Evolutionary conservation across 2,329 filamentous ascomycete genomes (phyloP), one percentile per base, ranked within the genome.

Genomic region (Arthrobotrys musiformis): DNA sequence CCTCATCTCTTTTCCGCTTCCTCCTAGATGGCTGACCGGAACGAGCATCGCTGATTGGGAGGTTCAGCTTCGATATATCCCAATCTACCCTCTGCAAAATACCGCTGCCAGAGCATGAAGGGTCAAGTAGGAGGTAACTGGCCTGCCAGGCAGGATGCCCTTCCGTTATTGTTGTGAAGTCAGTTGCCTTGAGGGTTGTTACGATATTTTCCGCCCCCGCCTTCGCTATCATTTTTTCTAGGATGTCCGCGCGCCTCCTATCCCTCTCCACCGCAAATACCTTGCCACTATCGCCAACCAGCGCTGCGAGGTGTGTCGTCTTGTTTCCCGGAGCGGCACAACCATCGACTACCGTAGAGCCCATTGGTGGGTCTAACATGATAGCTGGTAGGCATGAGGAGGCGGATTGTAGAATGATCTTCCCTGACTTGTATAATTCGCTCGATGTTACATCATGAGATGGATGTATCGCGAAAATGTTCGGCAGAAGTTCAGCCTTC

Each of bases 321-420:
- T 99, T 99, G 83, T 99, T 99, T 4, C 95, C 95, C 0, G 95
- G 95, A 0, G 95, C 95, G 0, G 95, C 93, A 82, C 94, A 98
- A 0, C 92, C 92, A 83, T 99, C 95, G n/a, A 98, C 89, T 7
- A 96, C 86, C 81, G 95, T 90, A 24, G 93, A 93, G 79, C 91
- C 88, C 70, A 88, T 86, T 7, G 89, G 85, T 0, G 91, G 89
- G 62, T 97, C 87, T 0, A 99, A 86, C 1, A 99, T 86, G 82
- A 95, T 95, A 0, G 94, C 95, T 0, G 95, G 95, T 81, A 99
- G 97, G 82, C 95, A 99, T 0, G 94, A 97, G 0, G 95, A 94
- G 83, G 97, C 98, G 82, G 98, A 95, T 83, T 99, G 95, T 24
- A 98, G 85, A 75, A 98, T 97, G 64, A 98, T 89, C 54, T 90